These are phyloP conservation scores for Mycosphaerella arachidis DNA, from an alignment of 2,329 filamentous ascomycete species.

Conservation along the genomic window DNA sequence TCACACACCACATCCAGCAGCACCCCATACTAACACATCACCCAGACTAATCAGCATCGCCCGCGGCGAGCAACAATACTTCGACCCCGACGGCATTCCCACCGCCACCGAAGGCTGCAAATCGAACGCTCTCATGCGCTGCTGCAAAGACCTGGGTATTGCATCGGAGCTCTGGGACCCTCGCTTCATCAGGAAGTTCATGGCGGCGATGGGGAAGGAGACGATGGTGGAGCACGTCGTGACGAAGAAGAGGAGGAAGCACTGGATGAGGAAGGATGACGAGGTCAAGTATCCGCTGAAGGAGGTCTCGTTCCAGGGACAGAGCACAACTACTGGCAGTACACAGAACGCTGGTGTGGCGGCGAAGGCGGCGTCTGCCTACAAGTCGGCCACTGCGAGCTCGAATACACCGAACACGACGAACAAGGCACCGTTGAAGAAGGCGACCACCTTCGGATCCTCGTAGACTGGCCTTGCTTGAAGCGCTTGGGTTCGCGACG, in stretches of 20 bases:
- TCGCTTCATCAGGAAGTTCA: conserved; percentile 78
- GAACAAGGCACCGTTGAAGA: neutral
- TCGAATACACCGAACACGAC: neutral
- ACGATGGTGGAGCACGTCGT: conserved; percentile 82
- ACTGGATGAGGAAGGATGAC: conserved; percentile 82
- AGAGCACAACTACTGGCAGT: neutral
- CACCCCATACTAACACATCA: conserved; percentile 1
- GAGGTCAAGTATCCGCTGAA: conserved; percentile 62
- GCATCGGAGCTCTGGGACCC: conserved; percentile 97
- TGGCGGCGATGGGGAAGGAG: conserved; percentile 69
- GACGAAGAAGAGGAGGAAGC: conserved; percentile 84
- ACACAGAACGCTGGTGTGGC: neutral
- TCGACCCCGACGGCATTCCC: conserved; percentile 81
- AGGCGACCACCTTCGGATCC: neutral
- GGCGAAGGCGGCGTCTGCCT: neutral
- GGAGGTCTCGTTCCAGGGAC: conserved; percentile 34
- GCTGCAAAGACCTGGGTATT: conserved; percentile 95
- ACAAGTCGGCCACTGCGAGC: neutral
- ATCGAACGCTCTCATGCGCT: conserved; percentile 94
- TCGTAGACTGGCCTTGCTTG: too few species aligned
- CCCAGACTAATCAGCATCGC: conserved; percentile 82
- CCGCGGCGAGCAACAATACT: conserved; percentile 91
- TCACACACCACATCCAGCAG: neutral
- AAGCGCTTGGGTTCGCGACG: too few species aligned
- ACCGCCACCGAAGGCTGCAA: conserved; percentile 96